Base-by-base conservation (phyloP, 495 filamentous ascomycete genomes). In the Amniculicola lignicola region DNA sequence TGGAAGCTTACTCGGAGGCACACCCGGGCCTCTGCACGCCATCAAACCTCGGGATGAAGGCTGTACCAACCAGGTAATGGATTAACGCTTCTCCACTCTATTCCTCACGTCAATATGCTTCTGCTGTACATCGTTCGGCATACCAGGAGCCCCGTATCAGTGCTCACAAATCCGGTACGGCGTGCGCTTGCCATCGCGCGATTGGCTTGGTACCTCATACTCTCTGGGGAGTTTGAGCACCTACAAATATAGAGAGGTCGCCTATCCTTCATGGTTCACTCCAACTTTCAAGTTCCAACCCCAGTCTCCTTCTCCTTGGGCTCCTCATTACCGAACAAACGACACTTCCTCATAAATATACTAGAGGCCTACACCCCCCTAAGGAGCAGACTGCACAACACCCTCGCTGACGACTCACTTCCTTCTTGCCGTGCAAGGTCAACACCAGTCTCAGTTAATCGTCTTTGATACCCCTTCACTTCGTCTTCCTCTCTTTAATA, bases 41-140 rank as follows among this genome's bases (percentile, higher is more conserved):
- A 60, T 64, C 57, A 59, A 50, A 44, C 47, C 52, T 64, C 61
- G 56, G 61, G 43, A 60, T 48, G n/a, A 51, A 31, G 61, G 51
- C 44, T 15, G 48, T 40, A 42, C 61, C 45, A 64, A 64, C 56
- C 56, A 64, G 61, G 57, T 50, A 60, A 47, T 21, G 55, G 46
- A 51, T 53, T 51, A 48, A 39, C 42, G 44, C 51, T 52, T 36
- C 51, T 61, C 57, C 51, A 57, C 56, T 60, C 24, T 47, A 39
- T 36, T 47, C 37, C 51, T 60, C 61, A 64, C 57, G 61, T 64
- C 61, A 67, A 64, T 59, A 67, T 61, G 61, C 45, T 56, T 27
- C 54, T 59, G 39, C 57, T 58, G 57, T 61, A 53, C 52, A 56
- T 57, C 48, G 59, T 50, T 57, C 54, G 57, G 61, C 53, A 51